Base-by-base conservation (phyloP, 345 rosid genomes). In the Anastatica hierochuntica region DNA sequence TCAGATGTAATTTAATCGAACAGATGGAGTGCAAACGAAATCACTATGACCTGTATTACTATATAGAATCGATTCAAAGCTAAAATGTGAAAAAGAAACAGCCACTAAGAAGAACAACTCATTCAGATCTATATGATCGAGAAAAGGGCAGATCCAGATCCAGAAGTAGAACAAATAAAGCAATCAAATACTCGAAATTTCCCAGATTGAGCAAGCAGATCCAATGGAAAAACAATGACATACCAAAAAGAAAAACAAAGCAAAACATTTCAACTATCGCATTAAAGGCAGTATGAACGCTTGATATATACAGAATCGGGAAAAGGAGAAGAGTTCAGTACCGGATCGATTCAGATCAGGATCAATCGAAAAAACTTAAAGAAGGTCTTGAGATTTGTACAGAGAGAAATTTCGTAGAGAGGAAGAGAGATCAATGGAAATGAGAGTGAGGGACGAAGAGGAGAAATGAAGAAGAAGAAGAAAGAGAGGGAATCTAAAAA, bases 141-240 rank as follows among this genome's bases (percentile, higher is more conserved):
- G 8, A 5, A 26, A 30, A 26, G 7, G 6, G n/a, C 31, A 56
- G 58, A 66, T 57, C 59, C 43, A 55, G 72, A 68, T 68, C 72
- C 53, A 50, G 1, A 27, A 39, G 29, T 39, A 40, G 6, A 54
- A 27, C 43, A 29, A 52, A 36, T 37, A 53, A 17, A 64, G 51
- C 58, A 48, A 64, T 27, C 36, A 45, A 39, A 39, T 9, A 18
- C 20, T 4, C 27, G 1, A 49, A 34, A 13, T 11, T 10, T 1
- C n/a, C 41, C 21, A 30, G 49, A 67, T 53, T 53, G 23, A 31
- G 39, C 2, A 40, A 13, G n/a, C 40, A 60, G 63, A 61, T 61
- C 61, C 47, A 14, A 17, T 10, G 14, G 8, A 0, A 12, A 55
- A 13, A 27, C 26, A 43, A 57, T 49, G 33, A 34, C 4, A 5